These are phyloP conservation scores for Corynascus novoguineensis DNA, from an alignment of 495 filamentous ascomycete species.

Conservation along the genomic window DNA sequence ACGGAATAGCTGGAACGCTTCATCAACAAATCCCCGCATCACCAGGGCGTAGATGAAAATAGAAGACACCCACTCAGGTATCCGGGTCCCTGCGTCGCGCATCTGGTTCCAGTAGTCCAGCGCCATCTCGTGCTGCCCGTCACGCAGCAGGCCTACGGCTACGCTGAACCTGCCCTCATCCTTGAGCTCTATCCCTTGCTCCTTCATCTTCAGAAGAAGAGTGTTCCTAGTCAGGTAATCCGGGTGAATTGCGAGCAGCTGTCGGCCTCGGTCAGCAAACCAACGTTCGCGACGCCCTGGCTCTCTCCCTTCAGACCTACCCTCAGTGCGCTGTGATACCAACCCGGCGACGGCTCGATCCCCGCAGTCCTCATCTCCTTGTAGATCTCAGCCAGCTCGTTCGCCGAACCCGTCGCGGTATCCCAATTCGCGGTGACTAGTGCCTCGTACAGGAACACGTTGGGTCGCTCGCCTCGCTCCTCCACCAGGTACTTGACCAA, in stretches of 20 bases:
- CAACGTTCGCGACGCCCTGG: background rate
- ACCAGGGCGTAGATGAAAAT: constrained; percentile 66
- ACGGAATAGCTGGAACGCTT: constrained; percentile 61
- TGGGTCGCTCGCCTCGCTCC: constrained; percentile 57
- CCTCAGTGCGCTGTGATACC: constrained; percentile 68
- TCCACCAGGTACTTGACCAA: constrained; percentile 55
- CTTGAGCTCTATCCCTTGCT: constrained; percentile 62
- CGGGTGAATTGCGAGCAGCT: constrained; percentile 78
- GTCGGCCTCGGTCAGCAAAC: constrained; percentile 1
- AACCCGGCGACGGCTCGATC: constrained; percentile 55
- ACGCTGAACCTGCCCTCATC: constrained; percentile 61
- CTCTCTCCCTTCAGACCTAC: constrained; percentile 35
- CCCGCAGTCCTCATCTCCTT: constrained; percentile 60
- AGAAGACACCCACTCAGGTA: constrained; percentile 70
- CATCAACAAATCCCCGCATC: constrained; percentile 65
- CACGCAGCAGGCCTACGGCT: constrained; percentile 66
- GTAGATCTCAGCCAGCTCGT: constrained; percentile 53
- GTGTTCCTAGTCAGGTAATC: constrained; percentile 69
- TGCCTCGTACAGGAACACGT: constrained; percentile 61
- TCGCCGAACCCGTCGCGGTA: constrained; percentile 58
- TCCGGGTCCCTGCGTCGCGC: constrained; percentile 46
- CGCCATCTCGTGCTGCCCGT: constrained; percentile 76
- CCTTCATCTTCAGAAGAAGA: constrained; percentile 64
- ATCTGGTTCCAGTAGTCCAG: constrained; percentile 66
- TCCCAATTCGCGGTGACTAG: constrained; percentile 67